Conservation (phyloP, 192 early-diverging fungal species). For the Funneliformis mosseae region DNA sequence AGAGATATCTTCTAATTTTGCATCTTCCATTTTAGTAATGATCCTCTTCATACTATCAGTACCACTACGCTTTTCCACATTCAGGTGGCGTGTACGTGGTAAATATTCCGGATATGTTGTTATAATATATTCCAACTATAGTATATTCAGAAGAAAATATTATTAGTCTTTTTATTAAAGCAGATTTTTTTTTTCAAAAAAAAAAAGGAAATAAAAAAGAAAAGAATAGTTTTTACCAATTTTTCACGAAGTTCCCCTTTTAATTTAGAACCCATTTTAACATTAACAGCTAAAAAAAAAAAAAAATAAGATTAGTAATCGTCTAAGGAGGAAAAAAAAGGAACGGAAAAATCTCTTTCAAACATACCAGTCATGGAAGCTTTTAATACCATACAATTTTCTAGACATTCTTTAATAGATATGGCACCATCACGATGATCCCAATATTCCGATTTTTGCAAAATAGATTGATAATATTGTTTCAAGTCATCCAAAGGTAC, state of each 20-base stretch:
- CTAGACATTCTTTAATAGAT: background rate
- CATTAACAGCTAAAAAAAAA: background rate
- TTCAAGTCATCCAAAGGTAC: constrained; percentile 28
- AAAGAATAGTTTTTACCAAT: constrained; percentile 4
- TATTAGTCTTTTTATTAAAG: background rate
- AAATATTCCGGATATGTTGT: constrained; percentile 23
- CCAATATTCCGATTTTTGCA: constrained; percentile 11
- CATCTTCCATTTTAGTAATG: constrained; percentile 20
- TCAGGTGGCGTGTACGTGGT: background rate
- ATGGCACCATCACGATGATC: constrained; percentile 13
- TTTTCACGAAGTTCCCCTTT: constrained; percentile 19
- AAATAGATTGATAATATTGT: background rate
- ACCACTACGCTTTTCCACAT: background rate
- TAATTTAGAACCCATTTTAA: background rate
- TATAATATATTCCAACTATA: constrained; percentile 25
- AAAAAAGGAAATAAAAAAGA: background rate
- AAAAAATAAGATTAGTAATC: background rate
- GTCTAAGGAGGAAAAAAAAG: background rate
- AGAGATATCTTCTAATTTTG: background rate
- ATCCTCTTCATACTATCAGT: constrained; percentile 18
- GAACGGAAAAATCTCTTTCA: background rate
- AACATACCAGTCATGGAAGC: background rate
- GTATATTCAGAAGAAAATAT: background rate
- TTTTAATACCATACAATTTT: constrained; percentile 3
- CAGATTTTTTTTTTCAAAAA: background rate